phyloP scores from a whole-genome alignment of 805 yeast species.

The Hyphopichia homilentoma region DNA sequence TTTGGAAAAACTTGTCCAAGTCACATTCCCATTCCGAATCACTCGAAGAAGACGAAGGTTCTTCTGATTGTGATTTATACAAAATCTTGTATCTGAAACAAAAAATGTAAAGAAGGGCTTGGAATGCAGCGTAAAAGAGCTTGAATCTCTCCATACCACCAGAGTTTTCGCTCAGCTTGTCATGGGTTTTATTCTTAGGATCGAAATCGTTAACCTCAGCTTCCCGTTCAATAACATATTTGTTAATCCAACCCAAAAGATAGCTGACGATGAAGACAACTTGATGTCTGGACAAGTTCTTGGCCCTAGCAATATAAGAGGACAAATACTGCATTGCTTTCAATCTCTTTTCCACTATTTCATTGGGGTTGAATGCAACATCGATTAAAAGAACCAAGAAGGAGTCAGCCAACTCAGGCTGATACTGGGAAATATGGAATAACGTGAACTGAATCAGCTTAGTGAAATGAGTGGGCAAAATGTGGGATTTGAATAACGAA shows the following conservation, averaged over 20 bases:
- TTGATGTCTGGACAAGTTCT: slow-evolving; percentile 65
- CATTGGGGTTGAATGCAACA: slow-evolving; percentile 68
- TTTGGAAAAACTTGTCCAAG: slow-evolving; percentile 81
- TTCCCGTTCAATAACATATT: slow-evolving; percentile 82
- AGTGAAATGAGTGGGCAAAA: slow-evolving; percentile 89
- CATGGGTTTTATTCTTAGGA: slow-evolving; percentile 6
- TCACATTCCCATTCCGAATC: slow-evolving; percentile 68
- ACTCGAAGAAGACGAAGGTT: slow-evolving; percentile 3
- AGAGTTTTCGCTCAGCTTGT: slow-evolving; percentile 8
- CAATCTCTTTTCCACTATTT: slow-evolving; percentile 69
- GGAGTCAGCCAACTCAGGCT: slow-evolving; percentile 79
- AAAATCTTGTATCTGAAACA: slow-evolving; percentile 77
- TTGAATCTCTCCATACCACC: slow-evolving; percentile 90
- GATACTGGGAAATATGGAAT: slow-evolving; percentile 77
- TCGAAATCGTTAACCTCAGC: slow-evolving; percentile 58
- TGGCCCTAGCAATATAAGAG: slow-evolving; percentile 86
- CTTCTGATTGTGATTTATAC: slow-evolving; percentile 22
- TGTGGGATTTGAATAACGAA: slow-evolving; percentile 73
- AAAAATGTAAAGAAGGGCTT: slow-evolving; percentile 84
- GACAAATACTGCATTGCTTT: slow-evolving; percentile 91
- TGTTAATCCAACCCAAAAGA: slow-evolving; percentile 77
- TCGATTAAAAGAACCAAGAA: slow-evolving; percentile 80
- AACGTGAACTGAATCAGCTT: slow-evolving; percentile 81
- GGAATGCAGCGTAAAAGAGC: slow-evolving; percentile 86
- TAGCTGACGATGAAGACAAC: slow-evolving; percentile 79